phyloP scores from a whole-genome alignment of 2,329 filamentous ascomycete genomes.

The Aspergillus aculeatus region DNA sequence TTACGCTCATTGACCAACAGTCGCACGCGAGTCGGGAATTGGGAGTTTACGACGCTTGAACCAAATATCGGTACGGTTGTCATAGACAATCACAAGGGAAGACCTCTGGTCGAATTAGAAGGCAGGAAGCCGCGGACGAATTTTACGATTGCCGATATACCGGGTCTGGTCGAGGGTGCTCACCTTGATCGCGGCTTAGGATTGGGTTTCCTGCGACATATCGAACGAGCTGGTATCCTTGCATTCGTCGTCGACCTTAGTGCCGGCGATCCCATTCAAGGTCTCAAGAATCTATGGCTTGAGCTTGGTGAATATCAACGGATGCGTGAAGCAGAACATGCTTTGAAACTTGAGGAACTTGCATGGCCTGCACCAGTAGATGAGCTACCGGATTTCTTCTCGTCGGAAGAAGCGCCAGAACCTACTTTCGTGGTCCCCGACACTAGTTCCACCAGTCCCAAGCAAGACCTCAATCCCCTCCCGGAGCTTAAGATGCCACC shows the following conservation, averaged over 20 bases:
- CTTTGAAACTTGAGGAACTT: slow-evolving; percentile 62
- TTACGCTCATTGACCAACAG: slow-evolving; percentile 84
- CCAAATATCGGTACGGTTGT: slow-evolving; percentile 96
- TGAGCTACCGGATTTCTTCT: slow-evolving; percentile 25
- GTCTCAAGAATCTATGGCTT: slow-evolving; percentile 79
- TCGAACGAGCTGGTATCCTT: slow-evolving; percentile 88
- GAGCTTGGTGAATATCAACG: slow-evolving; percentile 89
- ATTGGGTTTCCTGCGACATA: slow-evolving; percentile 86
- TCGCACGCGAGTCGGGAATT: slow-evolving; percentile 83
- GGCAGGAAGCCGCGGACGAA: slow-evolving; percentile 63
- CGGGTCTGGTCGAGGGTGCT: slow-evolving; percentile 86
- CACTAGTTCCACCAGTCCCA: slow-evolving; percentile 7
- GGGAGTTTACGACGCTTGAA: slow-evolving; percentile 94
- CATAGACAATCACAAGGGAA: slow-evolving; percentile 79
- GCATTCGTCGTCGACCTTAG: slow-evolving; percentile 90
- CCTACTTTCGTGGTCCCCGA: neutral
- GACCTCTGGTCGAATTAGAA: slow-evolving; percentile 57
- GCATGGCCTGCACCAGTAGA: slow-evolving; percentile 45
- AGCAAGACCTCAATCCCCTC: slow-evolving; percentile 28
- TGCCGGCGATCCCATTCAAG: slow-evolving; percentile 73
- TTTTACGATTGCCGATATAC: slow-evolving; percentile 94
- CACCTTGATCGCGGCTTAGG: slow-evolving; percentile 90
- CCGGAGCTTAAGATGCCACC: slow-evolving; percentile 58
- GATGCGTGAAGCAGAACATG: slow-evolving; percentile 69
- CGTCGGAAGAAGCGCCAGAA: slow-evolving; percentile 4